Evolutionary conservation across 768 basidiomycete species (phyloP).

Genomic region (Podaxis sp.): DNA sequence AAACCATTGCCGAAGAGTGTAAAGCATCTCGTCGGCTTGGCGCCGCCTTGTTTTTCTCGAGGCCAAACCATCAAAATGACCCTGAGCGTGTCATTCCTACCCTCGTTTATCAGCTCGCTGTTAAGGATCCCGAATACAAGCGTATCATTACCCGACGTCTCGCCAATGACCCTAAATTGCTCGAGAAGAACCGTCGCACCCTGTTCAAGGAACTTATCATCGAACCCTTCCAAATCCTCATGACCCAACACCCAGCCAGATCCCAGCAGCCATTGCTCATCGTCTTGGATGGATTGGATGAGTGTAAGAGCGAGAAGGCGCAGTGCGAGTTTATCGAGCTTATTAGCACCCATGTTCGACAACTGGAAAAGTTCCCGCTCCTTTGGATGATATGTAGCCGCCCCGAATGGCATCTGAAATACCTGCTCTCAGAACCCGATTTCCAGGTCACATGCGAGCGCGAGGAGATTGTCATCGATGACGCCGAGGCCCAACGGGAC

Average conservation of each 20-base stretch:
- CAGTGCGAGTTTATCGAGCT: slow-evolving; percentile 11
- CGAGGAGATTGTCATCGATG: slow-evolving; percentile 2
- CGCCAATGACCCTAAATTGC: neutral
- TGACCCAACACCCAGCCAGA: neutral
- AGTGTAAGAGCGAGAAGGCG: neutral
- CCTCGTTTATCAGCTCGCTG: neutral
- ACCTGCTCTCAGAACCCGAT: neutral
- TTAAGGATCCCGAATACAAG: neutral
- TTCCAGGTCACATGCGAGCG: neutral
- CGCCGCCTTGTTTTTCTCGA: neutral
- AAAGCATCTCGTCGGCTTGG: neutral
- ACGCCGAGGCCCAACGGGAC: slow-evolving; percentile 1
- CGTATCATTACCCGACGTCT: neutral
- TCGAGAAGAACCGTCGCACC: neutral
- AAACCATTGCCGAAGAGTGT: neutral
- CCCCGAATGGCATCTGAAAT: slow-evolving; percentile 7
- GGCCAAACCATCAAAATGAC: neutral
- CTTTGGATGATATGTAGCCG: neutral
- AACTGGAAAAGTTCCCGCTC: neutral
- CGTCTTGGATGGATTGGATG: neutral
- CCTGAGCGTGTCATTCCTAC: neutral
- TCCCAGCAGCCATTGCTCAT: neutral
- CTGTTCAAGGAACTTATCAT: neutral
- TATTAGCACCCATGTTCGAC: slow-evolving; percentile 1
- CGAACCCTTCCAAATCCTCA: neutral